Base-by-base conservation (phyloP, 306 rosid genomes). In the Sesbania bispinosa region DNA sequence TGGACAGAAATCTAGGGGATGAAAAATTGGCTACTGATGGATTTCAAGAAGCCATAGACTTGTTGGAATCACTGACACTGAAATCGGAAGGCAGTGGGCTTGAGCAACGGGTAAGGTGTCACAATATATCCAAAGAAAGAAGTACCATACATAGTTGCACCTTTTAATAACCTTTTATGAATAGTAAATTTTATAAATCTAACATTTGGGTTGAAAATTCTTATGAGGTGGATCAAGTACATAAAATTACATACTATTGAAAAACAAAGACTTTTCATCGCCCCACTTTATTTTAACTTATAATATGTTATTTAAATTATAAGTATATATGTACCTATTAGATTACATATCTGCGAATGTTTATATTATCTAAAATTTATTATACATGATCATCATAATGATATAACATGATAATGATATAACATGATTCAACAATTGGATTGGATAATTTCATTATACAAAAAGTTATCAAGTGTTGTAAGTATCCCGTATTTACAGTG, bases 31-130 rank as follows among this genome's bases (percentile, higher is more conserved):
- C 97, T 2, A 79, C 77, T 16, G 77, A 82, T 70, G 93, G 90
- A 51, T 93, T 93, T 68, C 84, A 85, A 75, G 98, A 90, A 85
- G 98, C 94, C 79, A 87, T 93, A 71, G 81, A 86, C 61, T 41
- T 93, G 69, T 78, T 90, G 81, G 97, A 88, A 65, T 65, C 90
- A 35, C 76, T 90, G 67, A 62, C 84, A 10, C 78, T 88, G 84
- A 81, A 88, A 53, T 71, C 96, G 46, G 92, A 83, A 84, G 86
- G 85, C 11, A 67, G 77, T 54, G 90, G 69, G 20, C 85, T 90
- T 52, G 87, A 84, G 70, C 88, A 87, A 53, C 87, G 93, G 86
- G 97, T 93, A 82, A 77, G 80, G 47, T 62, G 26, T 63, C 41
- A 26, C 42, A 0, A 39, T 18, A 33, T 38, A 70, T 24, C 13